Evolutionary conservation across 805 yeast genomes (phyloP).

Genomic region (Ogataea trehaloabstinens): DNA sequence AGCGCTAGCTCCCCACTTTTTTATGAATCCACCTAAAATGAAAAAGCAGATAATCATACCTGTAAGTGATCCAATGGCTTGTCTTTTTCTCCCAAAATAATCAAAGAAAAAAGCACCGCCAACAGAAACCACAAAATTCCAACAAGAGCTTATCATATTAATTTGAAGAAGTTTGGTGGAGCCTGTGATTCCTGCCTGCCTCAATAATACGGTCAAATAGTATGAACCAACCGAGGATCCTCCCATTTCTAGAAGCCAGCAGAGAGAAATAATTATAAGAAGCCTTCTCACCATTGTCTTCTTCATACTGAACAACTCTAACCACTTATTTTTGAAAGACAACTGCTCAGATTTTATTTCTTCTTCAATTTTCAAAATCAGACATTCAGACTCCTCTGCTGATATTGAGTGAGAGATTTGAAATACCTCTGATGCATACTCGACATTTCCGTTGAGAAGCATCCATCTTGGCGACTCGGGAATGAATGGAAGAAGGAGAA

Average conservation of each 20-base stretch:
- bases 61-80: constrained; percentile 11
- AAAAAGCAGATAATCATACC: constrained; percentile 22
- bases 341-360: too few relatives aligned
- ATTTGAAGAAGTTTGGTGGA: constrained; percentile 20
- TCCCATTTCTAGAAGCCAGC: constrained; percentile 41
- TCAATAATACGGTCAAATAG: constrained; percentile 37
- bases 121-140: constrained; percentile 19
- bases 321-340: too few relatives aligned
- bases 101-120: constrained; percentile 20
- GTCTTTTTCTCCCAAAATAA: constrained; percentile 16
- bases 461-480: constrained; percentile 44
- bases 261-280: too few relatives aligned
- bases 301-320: too few relatives aligned
- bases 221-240: constrained; percentile 47
- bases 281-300: too few relatives aligned
- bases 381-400: too few relatives aligned
- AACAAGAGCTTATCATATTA: constrained; percentile 19
- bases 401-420: too few relatives aligned
- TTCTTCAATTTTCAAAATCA: too few relatives aligned
- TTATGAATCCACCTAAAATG: constrained; percentile 21
- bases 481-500: constrained; percentile 30
- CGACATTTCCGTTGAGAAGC: constrained; percentile 36
- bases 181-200: constrained; percentile 19
- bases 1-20: too few relatives aligned
- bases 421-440: too few relatives aligned